These are phyloP conservation scores for Erodium chrysanthum DNA, from an alignment of 441 rosid species.

Conservation along the genomic window DNA sequence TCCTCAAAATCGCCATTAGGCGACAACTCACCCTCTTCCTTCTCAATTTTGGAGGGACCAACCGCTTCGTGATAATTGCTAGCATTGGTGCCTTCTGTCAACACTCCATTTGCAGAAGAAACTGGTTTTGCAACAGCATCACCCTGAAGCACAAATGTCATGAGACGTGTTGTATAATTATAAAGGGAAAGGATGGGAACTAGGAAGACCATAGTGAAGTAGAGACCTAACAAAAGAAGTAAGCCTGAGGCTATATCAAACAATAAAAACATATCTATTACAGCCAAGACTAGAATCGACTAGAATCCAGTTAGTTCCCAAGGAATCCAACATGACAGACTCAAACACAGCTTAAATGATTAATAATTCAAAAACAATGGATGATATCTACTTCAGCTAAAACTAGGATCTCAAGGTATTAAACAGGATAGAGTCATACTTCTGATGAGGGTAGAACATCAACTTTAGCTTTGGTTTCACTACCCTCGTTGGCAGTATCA, in stretches of 20 bases:
- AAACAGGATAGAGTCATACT: slow-evolving; percentile 29
- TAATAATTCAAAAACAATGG: too few species aligned
- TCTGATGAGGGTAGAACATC: slow-evolving; percentile 40
- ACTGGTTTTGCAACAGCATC: slow-evolving; percentile 34
- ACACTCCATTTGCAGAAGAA: slow-evolving; percentile 41
- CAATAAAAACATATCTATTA: neutral
- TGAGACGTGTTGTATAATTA: neutral
- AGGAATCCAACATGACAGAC: neutral
- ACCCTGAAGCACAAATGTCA: slow-evolving; percentile 38
- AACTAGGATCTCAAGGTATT: neutral
- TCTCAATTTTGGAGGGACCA: slow-evolving; percentile 56
- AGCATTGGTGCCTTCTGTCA: slow-evolving; percentile 33
- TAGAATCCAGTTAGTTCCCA: too few species aligned
- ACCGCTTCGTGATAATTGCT: slow-evolving; percentile 48
- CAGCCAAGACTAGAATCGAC: neutral
- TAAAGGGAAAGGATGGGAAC: too few species aligned
- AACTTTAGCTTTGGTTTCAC: slow-evolving; percentile 40
- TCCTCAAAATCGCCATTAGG: slow-evolving; percentile 90
- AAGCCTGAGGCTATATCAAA: too few species aligned
- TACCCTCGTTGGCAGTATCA: slow-evolving; percentile 30
- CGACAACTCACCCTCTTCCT: slow-evolving; percentile 97
- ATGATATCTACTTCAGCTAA: neutral
- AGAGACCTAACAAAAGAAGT: too few species aligned
- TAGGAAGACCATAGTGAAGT: too few species aligned
- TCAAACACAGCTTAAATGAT: too few species aligned